Percentiles rank a stretch among this genome's conserved stretches.
Conservation (phyloP, 352 stramenopile genomes). For the Pythium aristosporum region DNA sequence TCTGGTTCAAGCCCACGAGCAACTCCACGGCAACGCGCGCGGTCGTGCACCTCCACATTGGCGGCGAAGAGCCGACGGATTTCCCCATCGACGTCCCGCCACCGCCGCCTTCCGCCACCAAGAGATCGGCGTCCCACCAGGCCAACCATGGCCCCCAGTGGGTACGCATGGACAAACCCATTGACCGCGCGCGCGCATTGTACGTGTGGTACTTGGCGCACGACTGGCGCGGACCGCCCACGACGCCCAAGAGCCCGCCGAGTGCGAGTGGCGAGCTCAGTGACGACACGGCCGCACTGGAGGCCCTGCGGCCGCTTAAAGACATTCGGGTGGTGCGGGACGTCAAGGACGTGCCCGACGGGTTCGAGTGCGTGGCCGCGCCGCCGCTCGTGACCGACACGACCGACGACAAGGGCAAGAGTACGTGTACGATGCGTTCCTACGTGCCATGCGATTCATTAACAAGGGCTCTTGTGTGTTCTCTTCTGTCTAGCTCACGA, state of each 20-base stretch:
- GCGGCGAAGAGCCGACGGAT: slow-evolving; percentile 21
- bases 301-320: slow-evolving; percentile 56
- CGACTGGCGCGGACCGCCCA: slow-evolving; percentile 12
- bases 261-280: slow-evolving; percentile 11
- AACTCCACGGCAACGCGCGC: slow-evolving; percentile 16
- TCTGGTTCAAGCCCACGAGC: slow-evolving; percentile 75
- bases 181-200: slow-evolving; percentile 56
- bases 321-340: slow-evolving; percentile 77
- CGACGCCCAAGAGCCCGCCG: slow-evolving; percentile 1
- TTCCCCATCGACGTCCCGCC: slow-evolving; percentile 21
- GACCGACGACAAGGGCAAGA: slow-evolving; percentile 37
- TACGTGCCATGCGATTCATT: not conserved
- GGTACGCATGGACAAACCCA: slow-evolving; percentile 71
- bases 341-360: slow-evolving; percentile 63
- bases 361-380: slow-evolving; percentile 54
- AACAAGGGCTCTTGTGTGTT: not conserved
- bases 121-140: slow-evolving; percentile 5
- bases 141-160: slow-evolving; percentile 24
- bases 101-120: not conserved
- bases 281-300: slow-evolving; percentile 2
- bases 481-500: slow-evolving; percentile 35
- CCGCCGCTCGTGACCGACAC: slow-evolving; percentile 46
- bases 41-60: slow-evolving; percentile 63
- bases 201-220: slow-evolving; percentile 64
- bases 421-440: slow-evolving; percentile 8